Conservation (phyloP, 371 early-diverging fungal species). For the Mucor sp. region DNA sequence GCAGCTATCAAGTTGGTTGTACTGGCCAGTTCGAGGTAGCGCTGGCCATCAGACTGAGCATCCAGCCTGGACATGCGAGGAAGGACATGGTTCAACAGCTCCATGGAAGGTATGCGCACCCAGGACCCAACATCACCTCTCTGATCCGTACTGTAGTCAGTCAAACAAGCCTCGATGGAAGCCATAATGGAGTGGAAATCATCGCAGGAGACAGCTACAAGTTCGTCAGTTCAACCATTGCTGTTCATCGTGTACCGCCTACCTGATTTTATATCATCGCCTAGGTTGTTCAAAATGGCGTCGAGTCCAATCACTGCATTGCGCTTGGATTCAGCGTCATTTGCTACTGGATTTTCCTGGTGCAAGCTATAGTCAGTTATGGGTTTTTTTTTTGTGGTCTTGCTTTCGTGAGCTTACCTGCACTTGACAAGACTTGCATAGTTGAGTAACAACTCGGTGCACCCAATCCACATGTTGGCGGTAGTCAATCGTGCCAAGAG, state of each 20-base stretch:
- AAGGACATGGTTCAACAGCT: slow-evolving; percentile 52
- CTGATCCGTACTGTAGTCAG: slow-evolving; percentile 87
- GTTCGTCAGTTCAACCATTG: neutral
- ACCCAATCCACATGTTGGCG: slow-evolving; percentile 20
- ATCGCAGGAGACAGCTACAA: slow-evolving; percentile 36
- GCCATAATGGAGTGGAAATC: slow-evolving; percentile 47
- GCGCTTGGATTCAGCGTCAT: slow-evolving; percentile 72
- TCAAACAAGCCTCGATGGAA: slow-evolving; percentile 59
- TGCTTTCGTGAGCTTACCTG: slow-evolving; percentile 20
- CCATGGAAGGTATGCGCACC: slow-evolving; percentile 81
- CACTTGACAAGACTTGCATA: slow-evolving; percentile 31
- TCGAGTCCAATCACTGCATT: slow-evolving; percentile 66
- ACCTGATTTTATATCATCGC: slow-evolving; percentile 46
- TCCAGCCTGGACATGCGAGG: slow-evolving; percentile 50
- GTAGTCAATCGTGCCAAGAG: slow-evolving; percentile 63
- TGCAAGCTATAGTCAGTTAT: neutral
- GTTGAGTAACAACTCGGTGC: slow-evolving; percentile 24
- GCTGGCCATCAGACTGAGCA: neutral
- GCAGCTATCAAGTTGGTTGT: slow-evolving; percentile 41
- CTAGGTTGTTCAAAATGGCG: slow-evolving; percentile 40
- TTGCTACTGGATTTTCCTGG: slow-evolving; percentile 37
- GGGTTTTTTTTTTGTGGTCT: too few species aligned
- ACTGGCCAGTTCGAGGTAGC: slow-evolving; percentile 28
- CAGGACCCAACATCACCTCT: slow-evolving; percentile 97
- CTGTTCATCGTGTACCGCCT: slow-evolving; percentile 4